Conservation (phyloP, 768 basidiomycete genomes). For the Auriculariales sp. region DNA sequence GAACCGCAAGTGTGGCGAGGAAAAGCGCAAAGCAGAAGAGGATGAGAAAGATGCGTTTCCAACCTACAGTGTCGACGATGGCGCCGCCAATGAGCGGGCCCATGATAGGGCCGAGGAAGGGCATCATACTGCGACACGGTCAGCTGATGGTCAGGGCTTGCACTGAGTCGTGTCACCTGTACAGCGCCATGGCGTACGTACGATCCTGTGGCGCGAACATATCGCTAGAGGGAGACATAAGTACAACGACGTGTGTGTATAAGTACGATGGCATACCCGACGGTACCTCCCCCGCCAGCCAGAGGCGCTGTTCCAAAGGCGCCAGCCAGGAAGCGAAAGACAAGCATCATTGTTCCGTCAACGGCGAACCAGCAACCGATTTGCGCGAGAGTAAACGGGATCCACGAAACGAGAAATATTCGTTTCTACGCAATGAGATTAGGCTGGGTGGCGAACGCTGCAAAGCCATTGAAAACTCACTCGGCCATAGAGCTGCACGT, state of each 20-base stretch:
- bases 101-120: conserved; percentile 24
- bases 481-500: conserved; percentile 33
- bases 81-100: conserved; percentile 59
- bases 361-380: conserved; percentile 38
- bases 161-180: conserved; percentile 28
- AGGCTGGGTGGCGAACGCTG: not conserved
- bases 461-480: conserved; percentile 17
- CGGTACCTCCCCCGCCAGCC: conserved; percentile 8
- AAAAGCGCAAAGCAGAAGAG: conserved; percentile 38
- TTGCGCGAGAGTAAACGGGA: conserved; percentile 37
- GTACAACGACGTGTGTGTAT: not conserved
- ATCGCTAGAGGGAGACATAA: too few species aligned
- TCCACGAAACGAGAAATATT: conserved; percentile 38
- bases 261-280: conserved; percentile 3
- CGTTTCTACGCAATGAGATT: conserved; percentile 22
- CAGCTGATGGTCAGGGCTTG: not conserved
- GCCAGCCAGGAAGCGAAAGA: conserved; percentile 41
- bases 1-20: conserved; percentile 29
- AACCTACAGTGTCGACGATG: conserved; percentile 36
- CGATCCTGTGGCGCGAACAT: conserved; percentile 47
- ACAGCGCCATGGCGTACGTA: conserved; percentile 42
- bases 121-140: conserved; percentile 15
- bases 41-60: conserved; percentile 54
- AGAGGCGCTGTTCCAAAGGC: conserved; percentile 42
- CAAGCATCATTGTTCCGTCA: conserved; percentile 31